Evolutionary conservation across 2,329 filamentous ascomycete species (phyloP).

Genomic region (Trichoderma pleuroti): DNA sequence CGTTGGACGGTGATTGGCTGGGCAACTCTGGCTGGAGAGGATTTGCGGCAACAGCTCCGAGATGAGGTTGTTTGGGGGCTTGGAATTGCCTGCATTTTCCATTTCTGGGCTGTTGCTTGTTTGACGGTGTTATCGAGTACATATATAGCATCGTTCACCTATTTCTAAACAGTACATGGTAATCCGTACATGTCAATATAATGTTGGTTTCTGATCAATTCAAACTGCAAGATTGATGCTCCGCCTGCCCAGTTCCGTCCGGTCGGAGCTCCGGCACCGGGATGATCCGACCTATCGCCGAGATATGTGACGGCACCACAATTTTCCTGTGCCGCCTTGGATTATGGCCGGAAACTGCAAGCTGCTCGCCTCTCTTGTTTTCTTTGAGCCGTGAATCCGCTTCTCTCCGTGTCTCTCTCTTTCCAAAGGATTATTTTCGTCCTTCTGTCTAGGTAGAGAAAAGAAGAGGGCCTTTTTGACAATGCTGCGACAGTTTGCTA

Average conservation of each 20-base stretch:
- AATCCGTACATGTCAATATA: background rate
- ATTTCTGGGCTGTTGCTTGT: background rate
- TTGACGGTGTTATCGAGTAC: background rate
- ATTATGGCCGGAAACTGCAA: background rate
- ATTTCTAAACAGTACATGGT: background rate
- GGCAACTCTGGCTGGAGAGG: background rate
- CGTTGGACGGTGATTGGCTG: background rate
- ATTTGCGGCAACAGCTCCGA: background rate
- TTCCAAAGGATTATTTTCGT: background rate
- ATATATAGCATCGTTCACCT: background rate
- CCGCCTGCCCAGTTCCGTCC: background rate
- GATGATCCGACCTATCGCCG: conserved; percentile 26
- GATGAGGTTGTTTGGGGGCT: background rate
- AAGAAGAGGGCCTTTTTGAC: background rate
- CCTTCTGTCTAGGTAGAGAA: background rate
- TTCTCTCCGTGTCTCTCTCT: too few relatives aligned
- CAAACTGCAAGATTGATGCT: background rate
- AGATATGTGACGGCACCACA: conserved; percentile 17
- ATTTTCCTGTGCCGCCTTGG: conserved; percentile 1
- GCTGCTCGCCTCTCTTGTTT: background rate
- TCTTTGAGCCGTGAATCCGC: background rate
- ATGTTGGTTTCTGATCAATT: background rate
- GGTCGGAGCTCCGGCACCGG: conserved; percentile 20
- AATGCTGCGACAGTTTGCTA: conserved; percentile 38
- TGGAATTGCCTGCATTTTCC: background rate